Base-by-base conservation (phyloP, 768 basidiomycete species). In the Tephrocybe sp. region DNA sequence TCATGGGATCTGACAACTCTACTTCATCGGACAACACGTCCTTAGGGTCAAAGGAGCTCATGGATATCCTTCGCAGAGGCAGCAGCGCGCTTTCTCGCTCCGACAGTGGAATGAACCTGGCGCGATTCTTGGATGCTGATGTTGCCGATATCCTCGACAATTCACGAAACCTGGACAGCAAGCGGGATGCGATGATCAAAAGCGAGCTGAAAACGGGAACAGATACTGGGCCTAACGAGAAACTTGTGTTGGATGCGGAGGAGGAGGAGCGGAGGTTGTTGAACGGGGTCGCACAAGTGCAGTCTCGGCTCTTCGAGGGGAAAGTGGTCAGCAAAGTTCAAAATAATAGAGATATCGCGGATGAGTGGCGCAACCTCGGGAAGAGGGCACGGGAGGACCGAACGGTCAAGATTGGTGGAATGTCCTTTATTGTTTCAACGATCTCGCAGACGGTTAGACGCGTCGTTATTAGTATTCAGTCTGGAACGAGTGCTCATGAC, bases 241-340 rank as follows among this genome's bases (percentile, higher is more conserved):
- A 64, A 28, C 58, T 75, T 18, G 36, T 75, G 13, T 56, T 56
- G 36, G 71, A 76, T 18, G 77, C 76, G 7, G 78, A 82, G 56
- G 80, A 78, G 47, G 82, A 83, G 53, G 82, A 85, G 60, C 58
- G 60, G 19, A 62, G 51, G 49, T 58, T 85, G 22, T 62, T 85
- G 32, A 74, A 69, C 21, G 82, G 82, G 5, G 68, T 82, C n/a
- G 82, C 80, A 6, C 76, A 77, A 47, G 83, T 85, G 15, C 75
- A 77, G 49, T 78, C 76, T 39, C 69, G 81, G 26, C 60, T 84
- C 16, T 85, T 84, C 49, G 82, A 85, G 50, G 83, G 83, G 8
- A 70, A 69, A 53, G 26, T 78, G 40, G 53, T 78, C 19, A 44
- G 67, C 34, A 64, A 60, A 35, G 30, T 34, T 25, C 69, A 71